Base-by-base conservation (phyloP, 257 asterid species). In the Paraleonurus japonicus region DNA sequence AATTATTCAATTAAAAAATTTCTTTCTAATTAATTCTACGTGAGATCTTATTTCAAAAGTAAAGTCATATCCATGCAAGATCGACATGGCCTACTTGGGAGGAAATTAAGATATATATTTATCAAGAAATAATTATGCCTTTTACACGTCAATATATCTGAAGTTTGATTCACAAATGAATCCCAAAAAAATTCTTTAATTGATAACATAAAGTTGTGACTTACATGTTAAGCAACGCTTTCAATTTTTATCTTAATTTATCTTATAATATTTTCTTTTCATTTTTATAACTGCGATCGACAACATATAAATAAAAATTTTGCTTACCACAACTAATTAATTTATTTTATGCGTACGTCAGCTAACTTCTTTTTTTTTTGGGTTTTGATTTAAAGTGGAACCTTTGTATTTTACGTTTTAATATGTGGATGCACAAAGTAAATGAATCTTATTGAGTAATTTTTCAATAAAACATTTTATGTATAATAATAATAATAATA, bases 201-300 rank as follows among this genome's bases (percentile, higher is more conserved):
- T 47, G 7, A 4, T 47, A 0, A 47, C n/a, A 39, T 63, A 35
- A 53, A 55, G 13, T n/a, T 2, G 30, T 70, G 45, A 71, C 75
- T 71, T 71, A 17, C 26, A 26, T 71, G 69, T 19, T 71, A 71
- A 71, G 75, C 32, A 71, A 71, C 68, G 47, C 60, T 19, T 27
- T 43, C 33, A 60, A 43, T 59, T 71, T 30, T 59, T 16, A 70
- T 70, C 65, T 69, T 28, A 22, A 47, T 33, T 33, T 54, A 30
- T 19, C 7, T 6, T 30, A 17, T 30, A 4, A 27, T 47, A 5
- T 10, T 22, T 47, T 43, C 8, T 24, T 12, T 28, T 13, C 4
- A 12, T 6, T 58, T 15, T 15, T 23, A 11, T 19, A 61, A 4
- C 30, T 26, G 30, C 39, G 7, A 7, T 60, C 10, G n/a, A n/a